Percentiles rank a stretch among this genome's conserved stretches.
phyloP scores from a whole-genome alignment of 2,329 filamentous ascomycete species.

The Helotiales sp. region DNA sequence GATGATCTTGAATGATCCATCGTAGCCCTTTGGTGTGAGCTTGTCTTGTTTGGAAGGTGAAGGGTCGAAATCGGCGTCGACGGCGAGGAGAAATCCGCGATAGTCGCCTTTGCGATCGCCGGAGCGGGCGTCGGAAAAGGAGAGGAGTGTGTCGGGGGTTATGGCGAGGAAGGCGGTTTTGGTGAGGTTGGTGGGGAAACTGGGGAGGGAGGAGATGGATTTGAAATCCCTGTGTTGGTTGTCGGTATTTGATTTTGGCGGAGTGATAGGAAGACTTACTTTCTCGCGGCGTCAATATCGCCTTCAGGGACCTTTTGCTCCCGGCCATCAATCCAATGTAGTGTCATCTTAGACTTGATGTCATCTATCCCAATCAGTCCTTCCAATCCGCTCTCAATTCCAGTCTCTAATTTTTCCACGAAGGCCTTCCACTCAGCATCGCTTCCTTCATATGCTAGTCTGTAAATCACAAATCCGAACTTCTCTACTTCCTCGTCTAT shows the following conservation, averaged over 20 bases:
- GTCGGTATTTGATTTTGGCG: background rate
- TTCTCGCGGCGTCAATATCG: slow-evolving; percentile 31
- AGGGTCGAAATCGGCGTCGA: slow-evolving; percentile 11
- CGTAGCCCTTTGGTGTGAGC: slow-evolving; percentile 14
- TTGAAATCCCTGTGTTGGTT: slow-evolving; percentile 30
- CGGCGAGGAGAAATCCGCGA: slow-evolving; percentile 16
- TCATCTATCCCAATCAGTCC: slow-evolving; percentile 23
- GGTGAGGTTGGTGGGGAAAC: slow-evolving; percentile 20
- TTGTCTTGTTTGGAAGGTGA: background rate
- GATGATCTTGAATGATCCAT: slow-evolving; percentile 28
- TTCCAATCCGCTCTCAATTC: slow-evolving; percentile 29
- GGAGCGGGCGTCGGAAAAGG: slow-evolving; percentile 12
- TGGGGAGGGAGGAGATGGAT: slow-evolving; percentile 7
- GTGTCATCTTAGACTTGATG: slow-evolving; percentile 26
- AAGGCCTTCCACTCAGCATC: slow-evolving; percentile 29
- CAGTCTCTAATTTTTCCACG: slow-evolving; percentile 15
- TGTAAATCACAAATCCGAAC: slow-evolving; percentile 35
- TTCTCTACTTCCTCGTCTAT: slow-evolving; percentile 17
- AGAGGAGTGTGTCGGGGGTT: slow-evolving; percentile 22
- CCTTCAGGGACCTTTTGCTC: slow-evolving; percentile 29
- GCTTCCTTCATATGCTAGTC: slow-evolving; percentile 26
- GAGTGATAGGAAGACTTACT: slow-evolving; percentile 18
- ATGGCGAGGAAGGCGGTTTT: slow-evolving; percentile 30
- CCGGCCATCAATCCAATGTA: slow-evolving; percentile 35
- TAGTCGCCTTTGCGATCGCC: slow-evolving; percentile 19